Conservation (phyloP, 805 yeast species). For the Wickerhamiella bombiphila region DNA sequence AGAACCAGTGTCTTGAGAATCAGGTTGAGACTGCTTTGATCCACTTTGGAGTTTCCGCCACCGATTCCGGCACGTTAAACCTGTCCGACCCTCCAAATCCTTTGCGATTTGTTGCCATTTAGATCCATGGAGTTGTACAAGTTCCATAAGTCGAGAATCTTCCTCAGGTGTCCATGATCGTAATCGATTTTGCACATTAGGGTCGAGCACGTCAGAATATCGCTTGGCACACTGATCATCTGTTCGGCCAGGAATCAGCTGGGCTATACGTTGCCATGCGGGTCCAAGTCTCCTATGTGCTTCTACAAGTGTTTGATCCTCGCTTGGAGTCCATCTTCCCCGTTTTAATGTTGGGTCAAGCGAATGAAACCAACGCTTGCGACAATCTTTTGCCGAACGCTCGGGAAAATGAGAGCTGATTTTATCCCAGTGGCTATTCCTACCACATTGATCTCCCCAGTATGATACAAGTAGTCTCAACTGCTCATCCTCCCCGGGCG, state of each 20-base stretch:
- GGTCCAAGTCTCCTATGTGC: conserved; percentile 62
- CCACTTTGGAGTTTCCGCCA: conserved; percentile 72
- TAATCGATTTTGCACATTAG: conserved; percentile 58
- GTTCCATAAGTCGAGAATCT: conserved; percentile 51
- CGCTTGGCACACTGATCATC: conserved; percentile 93
- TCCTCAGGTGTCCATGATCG: conserved; percentile 70
- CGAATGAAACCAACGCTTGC: conserved; percentile 78
- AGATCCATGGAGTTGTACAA: conserved; percentile 62
- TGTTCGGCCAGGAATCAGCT: conserved; percentile 66
- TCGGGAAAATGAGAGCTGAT: conserved; percentile 23
- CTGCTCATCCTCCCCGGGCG: conserved; percentile 52
- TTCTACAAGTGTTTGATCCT: conserved; percentile 49
- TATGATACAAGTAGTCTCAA: conserved; percentile 29
- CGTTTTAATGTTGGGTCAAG: conserved; percentile 67
- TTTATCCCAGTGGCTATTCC: conserved; percentile 30
- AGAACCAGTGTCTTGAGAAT: background rate
- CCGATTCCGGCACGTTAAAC: conserved; percentile 78
- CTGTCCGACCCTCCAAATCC: conserved; percentile 65
- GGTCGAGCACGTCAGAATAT: conserved; percentile 77
- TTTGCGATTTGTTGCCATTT: conserved; percentile 74
- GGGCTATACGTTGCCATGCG: conserved; percentile 73
- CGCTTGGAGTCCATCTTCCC: conserved; percentile 77
- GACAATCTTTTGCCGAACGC: conserved; percentile 66
- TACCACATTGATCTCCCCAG: conserved; percentile 34
- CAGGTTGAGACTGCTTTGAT: conserved; percentile 10